Evolutionary conservation across 225 moss, liverwort and hornwort species (phyloP), one percentile per base, ranked within the genome.

Genomic region (Lunularia cruciata): DNA sequence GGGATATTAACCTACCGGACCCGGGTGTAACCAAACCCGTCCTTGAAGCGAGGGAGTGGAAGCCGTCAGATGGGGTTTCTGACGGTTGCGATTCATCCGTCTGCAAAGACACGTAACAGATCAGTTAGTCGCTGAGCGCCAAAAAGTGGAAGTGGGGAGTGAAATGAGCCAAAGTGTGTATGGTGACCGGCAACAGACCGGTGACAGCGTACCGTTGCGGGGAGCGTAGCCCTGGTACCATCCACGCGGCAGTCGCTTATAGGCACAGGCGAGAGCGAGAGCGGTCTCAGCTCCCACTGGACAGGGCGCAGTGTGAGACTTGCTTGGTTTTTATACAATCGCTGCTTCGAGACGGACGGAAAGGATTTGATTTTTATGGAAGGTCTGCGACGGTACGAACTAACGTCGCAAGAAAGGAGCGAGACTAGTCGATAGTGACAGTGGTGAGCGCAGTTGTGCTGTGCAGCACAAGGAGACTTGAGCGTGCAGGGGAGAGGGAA

Each of bases 391-490:
- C n/a, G n/a, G n/a, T n/a, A n/a, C n/a, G n/a, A n/a, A n/a, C n/a
- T n/a, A n/a, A n/a, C n/a, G n/a, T n/a, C n/a, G n/a, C n/a, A n/a
- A n/a, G n/a, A n/a, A n/a, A n/a, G n/a, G n/a, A n/a, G n/a, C n/a
- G 43, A 7, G 43, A 7, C 43, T 43, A 43, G 43, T 7, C 43
- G 43, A 7, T 43, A 15, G 43, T 7, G 43, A 43, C 43, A 43
- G 43, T 43, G 43, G 43, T 7, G 43, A 63, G 63, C 36, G 63
- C 63, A 45, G 42, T 25, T 25, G 20, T 2, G 34, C 49, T 57
- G 63, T 18, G 63, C 37, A 52, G 70, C 63, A 65, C 35, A 65
- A 27, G 16, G 71, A 36, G 33, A 33, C 42, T 22, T 69, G 51
- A 63, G 47, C 14, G 22, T 10, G 51, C n/a, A 62, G 39, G 18